A percentile compares a stretch with the other conserved stretches of the same genome.
Evolutionary conservation across 495 filamentous ascomycete genomes (phyloP).

Genomic region (Viridothelium virens): DNA sequence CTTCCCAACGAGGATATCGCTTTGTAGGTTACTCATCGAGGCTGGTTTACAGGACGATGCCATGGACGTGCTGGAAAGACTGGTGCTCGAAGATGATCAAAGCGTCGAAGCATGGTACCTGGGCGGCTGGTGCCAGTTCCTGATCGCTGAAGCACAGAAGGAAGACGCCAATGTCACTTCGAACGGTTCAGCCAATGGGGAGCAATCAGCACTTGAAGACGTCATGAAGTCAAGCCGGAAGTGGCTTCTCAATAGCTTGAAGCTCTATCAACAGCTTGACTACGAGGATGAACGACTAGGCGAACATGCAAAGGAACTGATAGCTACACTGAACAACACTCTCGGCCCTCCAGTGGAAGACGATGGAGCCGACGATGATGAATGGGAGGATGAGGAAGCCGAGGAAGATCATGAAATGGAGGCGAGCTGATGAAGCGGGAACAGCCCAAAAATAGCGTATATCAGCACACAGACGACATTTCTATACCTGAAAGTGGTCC

Average conservation of each 20-base stretch:
- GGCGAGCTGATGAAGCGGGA: neutral
- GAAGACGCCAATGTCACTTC: constrained; percentile 8
- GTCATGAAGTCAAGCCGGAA: constrained; percentile 52
- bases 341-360: constrained; percentile 46
- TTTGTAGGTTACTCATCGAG: constrained; percentile 82
- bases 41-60: constrained; percentile 77
- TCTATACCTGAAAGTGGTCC: too few species aligned
- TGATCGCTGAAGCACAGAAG: constrained; percentile 61
- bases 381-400: constrained; percentile 32
- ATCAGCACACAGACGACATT: too few species aligned
- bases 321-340: constrained; percentile 46
- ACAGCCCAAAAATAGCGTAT: neutral
- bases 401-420: constrained; percentile 42
- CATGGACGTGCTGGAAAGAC: constrained; percentile 70
- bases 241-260: constrained; percentile 53
- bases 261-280: constrained; percentile 52
- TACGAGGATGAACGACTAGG: constrained; percentile 65
- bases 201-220: constrained; percentile 33
- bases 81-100: constrained; percentile 81
- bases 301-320: constrained; percentile 57
- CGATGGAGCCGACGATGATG: constrained; percentile 47
- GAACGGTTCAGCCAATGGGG: constrained; percentile 33
- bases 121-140: constrained; percentile 82
- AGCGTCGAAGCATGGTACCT: constrained; percentile 96
- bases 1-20: constrained; percentile 73